Percentiles rank a stretch among this genome's conserved stretches.
These are phyloP conservation scores for Rugosomyces carneus DNA, from an alignment of 1,284 basidiomycete species.

Conservation along the genomic window DNA sequence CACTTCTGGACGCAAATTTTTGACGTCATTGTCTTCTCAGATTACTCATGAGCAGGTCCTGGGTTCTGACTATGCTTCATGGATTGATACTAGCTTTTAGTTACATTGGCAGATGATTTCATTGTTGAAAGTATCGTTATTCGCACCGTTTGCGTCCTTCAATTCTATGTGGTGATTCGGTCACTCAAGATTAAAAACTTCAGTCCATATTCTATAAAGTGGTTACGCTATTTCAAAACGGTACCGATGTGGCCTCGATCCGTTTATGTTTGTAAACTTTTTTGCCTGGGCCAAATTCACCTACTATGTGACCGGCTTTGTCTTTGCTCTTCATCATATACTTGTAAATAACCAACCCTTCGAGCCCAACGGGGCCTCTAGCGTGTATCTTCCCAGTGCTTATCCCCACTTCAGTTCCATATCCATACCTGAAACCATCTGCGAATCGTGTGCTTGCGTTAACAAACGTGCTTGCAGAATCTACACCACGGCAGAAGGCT, in stretches of 20 bases:
- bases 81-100: slow-evolving; percentile 17
- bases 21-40: slow-evolving; percentile 16
- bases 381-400: slow-evolving; percentile 96
- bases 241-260: slow-evolving; percentile 42
- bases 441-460: slow-evolving; percentile 96
- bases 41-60: slow-evolving; percentile 21
- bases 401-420: slow-evolving; percentile 98
- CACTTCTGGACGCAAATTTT: slow-evolving; percentile 19
- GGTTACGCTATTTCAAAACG: slow-evolving; percentile 47
- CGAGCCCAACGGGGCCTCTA: slow-evolving; percentile 92
- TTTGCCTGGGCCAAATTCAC: slow-evolving; percentile 77
- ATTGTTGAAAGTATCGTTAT: too few relatives aligned
- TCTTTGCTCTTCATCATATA: slow-evolving; percentile 80
- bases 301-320: slow-evolving; percentile 70
- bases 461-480: slow-evolving; percentile 89
- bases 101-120: neutral
- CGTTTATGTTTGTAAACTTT: slow-evolving; percentile 70
- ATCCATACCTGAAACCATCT: slow-evolving; percentile 95
- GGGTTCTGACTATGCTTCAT: slow-evolving; percentile 19
- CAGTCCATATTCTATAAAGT: too few relatives aligned
- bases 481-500: slow-evolving; percentile 82
- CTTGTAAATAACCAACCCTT: slow-evolving; percentile 94
- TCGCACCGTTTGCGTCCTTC: too few relatives aligned
- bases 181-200: too few relatives aligned
- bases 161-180: too few relatives aligned